Evolutionary conservation across 805 yeast species (phyloP).

Genomic region (Debaryomyces tyrocola): DNA sequence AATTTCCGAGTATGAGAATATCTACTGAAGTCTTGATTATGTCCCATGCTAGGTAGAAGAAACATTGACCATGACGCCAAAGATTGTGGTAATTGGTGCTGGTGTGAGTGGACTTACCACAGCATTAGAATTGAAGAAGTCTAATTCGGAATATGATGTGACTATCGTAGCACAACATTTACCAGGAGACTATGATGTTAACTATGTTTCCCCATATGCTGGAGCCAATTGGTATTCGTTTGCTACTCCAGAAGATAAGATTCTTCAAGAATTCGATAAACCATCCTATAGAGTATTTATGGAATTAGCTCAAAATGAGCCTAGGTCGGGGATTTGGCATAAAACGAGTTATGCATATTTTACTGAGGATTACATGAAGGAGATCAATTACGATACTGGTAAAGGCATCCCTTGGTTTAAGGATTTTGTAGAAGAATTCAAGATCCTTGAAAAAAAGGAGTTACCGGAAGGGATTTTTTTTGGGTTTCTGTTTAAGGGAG

Average conservation of each 20-base stretch:
- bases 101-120: conserved; percentile 41
- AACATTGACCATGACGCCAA: background rate
- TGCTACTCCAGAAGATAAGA: conserved; percentile 42
- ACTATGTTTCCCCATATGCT: conserved; percentile 66
- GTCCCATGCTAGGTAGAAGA: too few relatives aligned
- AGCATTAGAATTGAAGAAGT: conserved; percentile 29
- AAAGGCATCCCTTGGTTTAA: conserved; percentile 46
- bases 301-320: conserved; percentile 46
- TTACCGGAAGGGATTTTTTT: conserved; percentile 39
- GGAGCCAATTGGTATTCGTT: conserved; percentile 74
- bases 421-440: conserved; percentile 40
- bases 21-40: too few relatives aligned
- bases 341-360: conserved; percentile 16
- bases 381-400: conserved; percentile 4
- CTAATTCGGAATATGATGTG: conserved; percentile 19
- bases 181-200: conserved; percentile 55
- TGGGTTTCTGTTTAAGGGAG: conserved; percentile 53
- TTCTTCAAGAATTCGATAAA: conserved; percentile 44
- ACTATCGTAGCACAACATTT: conserved; percentile 38
- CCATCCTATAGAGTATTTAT: conserved; percentile 49
- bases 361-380: conserved; percentile 9
- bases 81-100: conserved; percentile 27
- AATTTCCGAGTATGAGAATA: too few relatives aligned
- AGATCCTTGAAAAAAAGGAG: conserved; percentile 31
- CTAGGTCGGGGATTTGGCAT: conserved; percentile 49